Conservation (phyloP, 2,329 filamentous ascomycete species). For the Teratosphaeriaceae sp. region DNA sequence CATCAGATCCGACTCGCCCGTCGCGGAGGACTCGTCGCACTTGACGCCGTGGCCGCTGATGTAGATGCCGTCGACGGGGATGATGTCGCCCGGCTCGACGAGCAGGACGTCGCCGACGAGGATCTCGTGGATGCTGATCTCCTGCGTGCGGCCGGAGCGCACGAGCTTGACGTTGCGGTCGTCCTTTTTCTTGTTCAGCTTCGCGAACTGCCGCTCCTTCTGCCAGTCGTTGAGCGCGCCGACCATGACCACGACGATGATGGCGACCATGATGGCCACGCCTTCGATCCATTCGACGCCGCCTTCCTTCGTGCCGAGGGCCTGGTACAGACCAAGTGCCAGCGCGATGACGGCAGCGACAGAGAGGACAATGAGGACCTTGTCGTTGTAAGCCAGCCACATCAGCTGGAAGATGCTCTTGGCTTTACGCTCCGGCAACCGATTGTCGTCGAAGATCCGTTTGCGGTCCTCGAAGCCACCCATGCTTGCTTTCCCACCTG, state of each 20-base stretch:
- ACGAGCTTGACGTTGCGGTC: constrained; percentile 67
- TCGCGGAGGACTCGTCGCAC: constrained; percentile 69
- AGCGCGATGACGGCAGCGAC: constrained; percentile 67
- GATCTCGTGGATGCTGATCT: constrained; percentile 64
- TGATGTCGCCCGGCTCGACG: constrained; percentile 65
- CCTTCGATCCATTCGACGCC: constrained; percentile 76
- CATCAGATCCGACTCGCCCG: constrained; percentile 67
- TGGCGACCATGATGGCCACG: constrained; percentile 70
- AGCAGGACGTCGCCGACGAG: constrained; percentile 68
- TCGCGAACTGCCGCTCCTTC: constrained; percentile 74
- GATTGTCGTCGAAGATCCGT: constrained; percentile 63
- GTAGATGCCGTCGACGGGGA: constrained; percentile 66
- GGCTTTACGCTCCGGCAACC: constrained; percentile 61
- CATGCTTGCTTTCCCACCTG: constrained; percentile 9
- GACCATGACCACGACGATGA: constrained; percentile 67
- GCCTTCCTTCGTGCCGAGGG: constrained; percentile 45
- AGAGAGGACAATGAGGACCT: constrained; percentile 66
- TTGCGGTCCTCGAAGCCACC: constrained; percentile 55
- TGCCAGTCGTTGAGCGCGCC: constrained; percentile 78
- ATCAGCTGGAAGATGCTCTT: constrained; percentile 65
- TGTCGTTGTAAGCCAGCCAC: constrained; percentile 80
- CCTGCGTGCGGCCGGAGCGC: constrained; percentile 62
- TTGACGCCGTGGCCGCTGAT: constrained; percentile 62
- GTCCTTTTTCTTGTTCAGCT: constrained; percentile 73
- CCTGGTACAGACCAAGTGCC: constrained; percentile 66